These are phyloP conservation scores for Chrysopogon serrulatus DNA, from an alignment of 176 grass and related monocot genomes.

Conservation along the genomic window DNA sequence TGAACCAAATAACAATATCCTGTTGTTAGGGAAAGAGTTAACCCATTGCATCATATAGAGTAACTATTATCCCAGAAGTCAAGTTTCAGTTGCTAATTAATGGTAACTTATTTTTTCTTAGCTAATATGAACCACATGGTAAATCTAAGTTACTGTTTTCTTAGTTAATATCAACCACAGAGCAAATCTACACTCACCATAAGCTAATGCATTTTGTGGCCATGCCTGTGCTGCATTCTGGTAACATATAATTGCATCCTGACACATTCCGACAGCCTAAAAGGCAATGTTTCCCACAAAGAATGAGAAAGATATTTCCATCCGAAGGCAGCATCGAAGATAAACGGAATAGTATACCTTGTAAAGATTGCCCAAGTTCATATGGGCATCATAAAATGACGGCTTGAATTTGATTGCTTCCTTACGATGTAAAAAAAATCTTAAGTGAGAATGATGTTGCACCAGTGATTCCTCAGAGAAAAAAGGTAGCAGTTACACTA, in stretches of 20 bases:
- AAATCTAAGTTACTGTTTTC: not conserved
- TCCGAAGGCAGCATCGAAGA: not conserved
- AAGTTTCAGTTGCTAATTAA: not conserved
- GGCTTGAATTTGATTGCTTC: conserved; percentile 75
- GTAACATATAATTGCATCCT: conserved; percentile 72
- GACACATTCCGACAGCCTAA: conserved; percentile 64
- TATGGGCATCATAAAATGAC: conserved; percentile 58
- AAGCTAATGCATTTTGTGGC: conserved; percentile 58
- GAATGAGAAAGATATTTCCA: conserved; percentile 14
- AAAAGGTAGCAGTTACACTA: not conserved
- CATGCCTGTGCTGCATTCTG: conserved; percentile 55
- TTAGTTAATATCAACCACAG: not conserved
- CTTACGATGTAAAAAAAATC: conserved; percentile 27
- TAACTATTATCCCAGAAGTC: not conserved
- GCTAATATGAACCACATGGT: not conserved
- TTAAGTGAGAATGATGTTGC: not conserved
- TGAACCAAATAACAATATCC: not conserved
- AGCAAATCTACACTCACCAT: conserved; percentile 49
- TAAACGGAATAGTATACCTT: conserved; percentile 58
- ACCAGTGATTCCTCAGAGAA: not conserved
- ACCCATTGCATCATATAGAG: not conserved
- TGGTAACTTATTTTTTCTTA: not conserved
- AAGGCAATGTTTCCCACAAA: not conserved
- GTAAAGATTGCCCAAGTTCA: conserved; percentile 75
- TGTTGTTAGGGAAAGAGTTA: not conserved